Base-by-base conservation (phyloP, 345 rosid genomes). In the Eucalyptus dawsonii region DNA sequence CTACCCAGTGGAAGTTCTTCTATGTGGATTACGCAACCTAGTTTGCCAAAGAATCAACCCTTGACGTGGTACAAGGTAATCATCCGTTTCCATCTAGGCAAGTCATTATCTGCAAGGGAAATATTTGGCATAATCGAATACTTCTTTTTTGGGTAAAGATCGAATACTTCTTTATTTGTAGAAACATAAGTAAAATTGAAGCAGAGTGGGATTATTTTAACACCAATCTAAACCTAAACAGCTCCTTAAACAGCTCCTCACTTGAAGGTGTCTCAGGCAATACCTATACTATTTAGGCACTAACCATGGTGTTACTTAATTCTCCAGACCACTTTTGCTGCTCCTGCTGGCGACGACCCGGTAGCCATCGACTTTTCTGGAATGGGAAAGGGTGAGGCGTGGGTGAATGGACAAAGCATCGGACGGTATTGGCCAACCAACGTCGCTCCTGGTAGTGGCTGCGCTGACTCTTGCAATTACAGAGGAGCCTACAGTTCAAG, bases 341-440 rank as follows among this genome's bases (percentile, higher is more conserved):
- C 95, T 87, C 99, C 99, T 24, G 92, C 93, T 60, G 98, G 98
- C 7, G 91, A 91, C 56, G 94, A 93, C 76, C 97, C 99, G 6
- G 90, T 97, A 44, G 99, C 99, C 29, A 88, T 97, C 87, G 99
- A 97, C 94, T 97, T 97, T 93, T 94, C 95, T 0, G 99, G 98
- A 56, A 92, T 96, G 97, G 98, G 97, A 42, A 97, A 97, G 91
- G 99, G 99, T 25, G 96, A 94, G 91, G 99, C 99, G 22, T 97
- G 99, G 99, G 97, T 97, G 88, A 97, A 97, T 45, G 99, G 99
- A 89, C 97, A 96, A 92, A 97, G 99, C 92, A 97, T 97, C 87
- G 99, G 99, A 67, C 93, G 99, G 53, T 97, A 95, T 91, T 97
- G 99, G 99, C 99, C 99, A 50, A 94, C 95, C 11, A 91, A 92